Conservation (phyloP, 1,139 yeast species). For the Zygosaccharomyces pseudobailii region DNA sequence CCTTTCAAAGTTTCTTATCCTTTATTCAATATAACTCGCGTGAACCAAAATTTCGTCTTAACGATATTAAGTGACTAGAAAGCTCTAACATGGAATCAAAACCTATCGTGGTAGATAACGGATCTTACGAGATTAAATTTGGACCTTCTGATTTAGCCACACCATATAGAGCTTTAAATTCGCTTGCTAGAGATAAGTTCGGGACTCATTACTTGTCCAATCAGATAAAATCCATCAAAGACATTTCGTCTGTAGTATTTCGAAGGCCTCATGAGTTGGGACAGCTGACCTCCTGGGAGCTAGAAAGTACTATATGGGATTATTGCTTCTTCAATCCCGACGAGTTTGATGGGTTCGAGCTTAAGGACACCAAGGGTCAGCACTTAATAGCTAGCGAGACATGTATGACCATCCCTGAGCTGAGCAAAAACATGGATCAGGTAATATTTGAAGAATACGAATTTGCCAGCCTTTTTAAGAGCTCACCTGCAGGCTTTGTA, state of each 20-base stretch:
- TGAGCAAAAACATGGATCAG: constrained; percentile 85
- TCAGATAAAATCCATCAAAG: constrained; percentile 57
- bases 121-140: constrained; percentile 76
- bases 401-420: constrained; percentile 76
- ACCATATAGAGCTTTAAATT: constrained; percentile 59
- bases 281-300: constrained; percentile 86
- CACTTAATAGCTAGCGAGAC: constrained; percentile 50
- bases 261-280: constrained; percentile 87
- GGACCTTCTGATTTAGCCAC: constrained; percentile 44
- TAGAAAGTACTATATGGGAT: constrained; percentile 93
- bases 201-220: constrained; percentile 72
- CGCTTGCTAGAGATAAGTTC: constrained; percentile 71
- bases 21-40: not conserved
- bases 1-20: not conserved
- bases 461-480: constrained; percentile 48
- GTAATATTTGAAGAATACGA: constrained; percentile 93
- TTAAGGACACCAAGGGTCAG: constrained; percentile 33
- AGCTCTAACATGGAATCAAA: constrained; percentile 15
- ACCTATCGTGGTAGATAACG: constrained; percentile 64
- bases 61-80: not conserved
- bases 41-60: not conserved
- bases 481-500: constrained; percentile 58
- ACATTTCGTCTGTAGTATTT: constrained; percentile 69
- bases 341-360: constrained; percentile 29
- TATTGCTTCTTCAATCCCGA: constrained; percentile 48